These are phyloP conservation scores for Parmelia sp. DNA, from an alignment of 495 filamentous ascomycete genomes.

Conservation along the genomic window DNA sequence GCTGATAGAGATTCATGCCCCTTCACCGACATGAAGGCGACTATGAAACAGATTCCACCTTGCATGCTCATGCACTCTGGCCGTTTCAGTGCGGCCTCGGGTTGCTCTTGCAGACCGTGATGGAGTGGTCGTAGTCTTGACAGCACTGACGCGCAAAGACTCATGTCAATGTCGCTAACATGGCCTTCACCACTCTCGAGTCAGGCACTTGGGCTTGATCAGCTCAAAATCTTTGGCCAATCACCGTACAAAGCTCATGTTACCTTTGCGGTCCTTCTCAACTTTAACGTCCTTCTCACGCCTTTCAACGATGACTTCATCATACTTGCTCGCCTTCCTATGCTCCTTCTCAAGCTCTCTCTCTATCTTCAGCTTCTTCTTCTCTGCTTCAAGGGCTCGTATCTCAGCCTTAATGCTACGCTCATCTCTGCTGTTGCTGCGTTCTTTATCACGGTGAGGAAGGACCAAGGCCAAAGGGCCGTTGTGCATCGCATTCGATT, in stretches of 20 bases:
- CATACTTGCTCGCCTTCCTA: conserved; percentile 48
- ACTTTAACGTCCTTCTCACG: conserved; percentile 54
- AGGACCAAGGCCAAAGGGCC: conserved; percentile 52
- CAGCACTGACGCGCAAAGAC: not conserved
- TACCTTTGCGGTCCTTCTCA: conserved; percentile 83
- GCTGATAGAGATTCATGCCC: not conserved
- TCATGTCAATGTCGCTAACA: conserved; percentile 71
- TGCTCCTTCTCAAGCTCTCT: conserved; percentile 33
- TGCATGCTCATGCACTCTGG: not conserved
- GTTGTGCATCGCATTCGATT: conserved; percentile 44
- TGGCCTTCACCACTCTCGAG: conserved; percentile 60
- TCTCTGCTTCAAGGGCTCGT: conserved; percentile 48
- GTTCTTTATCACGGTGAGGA: conserved; percentile 32
- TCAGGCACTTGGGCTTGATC: conserved; percentile 43
- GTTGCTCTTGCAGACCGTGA: not conserved
- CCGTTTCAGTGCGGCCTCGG: not conserved
- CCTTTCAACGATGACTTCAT: conserved; percentile 45
- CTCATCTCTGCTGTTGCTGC: conserved; percentile 36
- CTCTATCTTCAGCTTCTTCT: conserved; percentile 37
- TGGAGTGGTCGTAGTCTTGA: not conserved
- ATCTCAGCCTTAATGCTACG: conserved; percentile 56
- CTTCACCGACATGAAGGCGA: not conserved
- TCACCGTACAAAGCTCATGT: conserved; percentile 53
- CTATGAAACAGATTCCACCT: not conserved
- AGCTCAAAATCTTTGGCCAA: conserved; percentile 23